Base-by-base conservation (phyloP, 202 grass and related monocot genomes). In the Elaeis oleifera region DNA sequence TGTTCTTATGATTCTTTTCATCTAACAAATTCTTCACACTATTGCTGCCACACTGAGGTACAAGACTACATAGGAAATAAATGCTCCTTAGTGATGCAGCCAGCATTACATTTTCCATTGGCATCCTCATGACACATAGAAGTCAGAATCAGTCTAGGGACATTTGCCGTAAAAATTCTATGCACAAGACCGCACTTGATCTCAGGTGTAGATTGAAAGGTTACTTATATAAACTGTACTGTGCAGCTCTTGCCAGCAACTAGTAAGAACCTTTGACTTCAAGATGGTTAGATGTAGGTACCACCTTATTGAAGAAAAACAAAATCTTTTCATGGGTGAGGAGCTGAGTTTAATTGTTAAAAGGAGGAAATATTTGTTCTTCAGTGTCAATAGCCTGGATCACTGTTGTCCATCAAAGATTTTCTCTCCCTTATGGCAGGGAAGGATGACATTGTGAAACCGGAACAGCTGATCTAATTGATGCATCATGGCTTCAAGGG, bases 401-500 rank as follows among this genome's bases (percentile, higher is more conserved):
- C 13, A n/a, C 28, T 23, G 15, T 16, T 60, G 58, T 60, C 31
- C 31, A n/a, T 59, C 52, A 51, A 54, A 50, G 29, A 31, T 71
- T 52, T 75, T 51, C 50, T 60, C 39, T 60, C 39, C 2, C 57
- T 60, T 77, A 64, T 50, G 51, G 51, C 64, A 63, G 18, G 16
- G 16, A 70, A 54, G 26, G 55, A 36, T 36, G 25, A 3, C 31
- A 36, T 36, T 1, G 3, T 13, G 58, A 28, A 23, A 29, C 6
- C 22, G 6, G 26, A 60, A 60, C 28, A 60, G 17, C 15, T 29
- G 16, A 60, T 32, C 58, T 8, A 60, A 4, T 6, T 26, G 28
- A 23, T 56, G 61, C 51, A 54, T 64, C 62, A 75, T 49, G 53
- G 53, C 51, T 76, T 39, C 60, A 44, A 26, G 14, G 71, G 27